Evolutionary conservation across 2,329 filamentous ascomycete genomes (phyloP).

Genomic region (Neofusicoccum umdonicola): DNA sequence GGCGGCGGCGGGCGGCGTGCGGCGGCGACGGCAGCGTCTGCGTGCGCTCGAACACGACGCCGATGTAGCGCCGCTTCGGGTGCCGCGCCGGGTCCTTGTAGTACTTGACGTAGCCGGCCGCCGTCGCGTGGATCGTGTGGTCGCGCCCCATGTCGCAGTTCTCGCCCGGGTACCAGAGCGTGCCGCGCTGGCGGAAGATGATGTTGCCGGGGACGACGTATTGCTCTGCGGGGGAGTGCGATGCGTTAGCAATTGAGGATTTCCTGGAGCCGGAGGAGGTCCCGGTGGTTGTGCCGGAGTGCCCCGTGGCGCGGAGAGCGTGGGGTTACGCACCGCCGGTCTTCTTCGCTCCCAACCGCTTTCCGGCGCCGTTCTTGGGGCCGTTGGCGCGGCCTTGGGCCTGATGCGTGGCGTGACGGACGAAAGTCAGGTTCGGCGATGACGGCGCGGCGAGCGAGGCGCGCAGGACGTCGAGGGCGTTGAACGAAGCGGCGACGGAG

Average conservation of each 20-base stretch:
- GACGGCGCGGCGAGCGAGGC: constrained; percentile 16
- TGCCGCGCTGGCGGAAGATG: constrained; percentile 94
- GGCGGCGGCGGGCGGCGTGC: constrained; percentile 71
- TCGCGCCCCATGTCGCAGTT: constrained; percentile 94
- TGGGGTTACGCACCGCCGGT: constrained; percentile 66
- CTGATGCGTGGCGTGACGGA: constrained; percentile 63
- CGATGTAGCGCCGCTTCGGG: constrained; percentile 89
- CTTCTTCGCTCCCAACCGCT: constrained; percentile 93
- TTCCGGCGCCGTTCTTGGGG: constrained; percentile 68
- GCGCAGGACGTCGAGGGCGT: constrained; percentile 27
- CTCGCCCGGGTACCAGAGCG: constrained; percentile 91
- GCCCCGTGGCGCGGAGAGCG: too few relatives aligned
- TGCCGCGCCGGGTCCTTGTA: constrained; percentile 84
- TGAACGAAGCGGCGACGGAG: constrained; percentile 28
- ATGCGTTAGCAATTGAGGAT: not conserved
- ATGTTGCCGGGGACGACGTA: constrained; percentile 96
- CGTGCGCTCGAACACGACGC: constrained; percentile 80
- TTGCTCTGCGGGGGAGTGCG: constrained; percentile 61
- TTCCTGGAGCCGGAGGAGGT: too few relatives aligned
- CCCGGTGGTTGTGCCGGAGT: too few relatives aligned
- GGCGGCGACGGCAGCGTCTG: constrained; percentile 75
- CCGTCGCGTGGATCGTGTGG: constrained; percentile 88
- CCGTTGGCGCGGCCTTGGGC: constrained; percentile 67
- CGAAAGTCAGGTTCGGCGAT: constrained; percentile 43
- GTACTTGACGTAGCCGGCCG: constrained; percentile 91